Conservation (phyloP, 1,139 yeast species). For the Candida sojae region DNA sequence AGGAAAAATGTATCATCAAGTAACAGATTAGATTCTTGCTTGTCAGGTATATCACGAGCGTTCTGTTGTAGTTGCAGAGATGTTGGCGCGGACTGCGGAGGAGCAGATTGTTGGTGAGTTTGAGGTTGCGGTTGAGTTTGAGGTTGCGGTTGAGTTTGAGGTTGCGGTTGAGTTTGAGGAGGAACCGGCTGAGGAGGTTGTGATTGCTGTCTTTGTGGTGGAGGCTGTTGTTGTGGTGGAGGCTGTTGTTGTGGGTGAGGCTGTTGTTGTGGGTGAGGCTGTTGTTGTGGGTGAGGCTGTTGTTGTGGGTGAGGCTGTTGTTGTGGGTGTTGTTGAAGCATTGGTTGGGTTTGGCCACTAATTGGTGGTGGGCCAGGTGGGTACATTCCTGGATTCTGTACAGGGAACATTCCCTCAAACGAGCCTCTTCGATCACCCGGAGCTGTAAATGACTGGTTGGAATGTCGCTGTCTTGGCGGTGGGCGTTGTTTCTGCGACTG, state of each 20-base stretch:
- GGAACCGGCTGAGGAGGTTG: background rate
- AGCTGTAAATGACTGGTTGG: background rate
- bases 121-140: slow-evolving; percentile 10
- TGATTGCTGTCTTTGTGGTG: slow-evolving; percentile 9
- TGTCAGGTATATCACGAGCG: slow-evolving; percentile 7
- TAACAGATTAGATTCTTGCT: slow-evolving; percentile 1
- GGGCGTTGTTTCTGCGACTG: slow-evolving; percentile 1
- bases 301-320: slow-evolving; percentile 13
- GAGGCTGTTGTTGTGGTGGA: slow-evolving; percentile 13
- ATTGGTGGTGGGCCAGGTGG: slow-evolving; percentile 12
- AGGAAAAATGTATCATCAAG: slow-evolving; percentile 8
- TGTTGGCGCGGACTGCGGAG: slow-evolving; percentile 7
- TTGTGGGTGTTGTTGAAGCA: slow-evolving; percentile 3
- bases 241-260: slow-evolving; percentile 1
- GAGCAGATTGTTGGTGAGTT: slow-evolving; percentile 12
- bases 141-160: background rate
- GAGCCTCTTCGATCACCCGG: slow-evolving; percentile 2
- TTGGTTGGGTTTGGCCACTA: slow-evolving; percentile 12
- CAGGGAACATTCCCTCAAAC: slow-evolving; percentile 7
- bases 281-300: too few relatives aligned
- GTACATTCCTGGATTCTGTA: slow-evolving; percentile 9
- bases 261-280: slow-evolving; percentile 14
- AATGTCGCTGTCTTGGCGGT: background rate
- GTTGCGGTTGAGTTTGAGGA: too few relatives aligned
- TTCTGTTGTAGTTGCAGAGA: slow-evolving; percentile 9